Base-by-base conservation (phyloP, 257 asterid genomes). In the Solanum piurae region DNA sequence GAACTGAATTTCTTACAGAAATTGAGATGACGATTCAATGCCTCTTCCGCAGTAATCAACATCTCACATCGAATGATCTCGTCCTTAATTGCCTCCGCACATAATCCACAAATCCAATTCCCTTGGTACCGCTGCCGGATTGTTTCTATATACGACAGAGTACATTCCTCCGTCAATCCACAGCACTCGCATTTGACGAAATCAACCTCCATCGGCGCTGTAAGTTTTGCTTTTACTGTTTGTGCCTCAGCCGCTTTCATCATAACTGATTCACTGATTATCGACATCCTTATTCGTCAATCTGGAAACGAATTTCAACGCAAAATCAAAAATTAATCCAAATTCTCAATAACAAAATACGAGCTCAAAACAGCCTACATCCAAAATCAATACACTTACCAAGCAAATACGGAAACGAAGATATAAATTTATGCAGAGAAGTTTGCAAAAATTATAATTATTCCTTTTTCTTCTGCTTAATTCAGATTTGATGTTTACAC, bases 101-200 rank as follows among this genome's bases (percentile, higher is more conserved):
- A 95, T 6, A 97, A 98, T 87, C 99, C 98, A 86, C 98, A 97
- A 18, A 97, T 92, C 99, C 99, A 97, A 88, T 96, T 96, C 33
- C 98, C 99, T 20, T 96, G 96, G 60, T 94, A 94, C 34, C 98
- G 79, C 77, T 89, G 91, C 5, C 97, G 94, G 60, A 95, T 92
- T 9, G 93, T 90, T 49, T 94, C 94, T 9, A 95, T 94, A 74
- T 96, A 96, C 4, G 94, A 91, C 66, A 86, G 89, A 34, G 99
- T 96, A 90, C 99, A 96, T 85, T 96, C 99, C 90, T 96, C 99
- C 18, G 91, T 93, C 18, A 96, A 92, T 23, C 99, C 98, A 85
- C 99, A 96, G 74, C 99, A 96, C 16, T 94, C 98, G 90, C 99
- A 96, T 88, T 91, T 93, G 0, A 93, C 98, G 49, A 90, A 93